Base-by-base conservation (phyloP, 2,329 filamentous ascomycete genomes). In the Hypoxylon sp. region DNA sequence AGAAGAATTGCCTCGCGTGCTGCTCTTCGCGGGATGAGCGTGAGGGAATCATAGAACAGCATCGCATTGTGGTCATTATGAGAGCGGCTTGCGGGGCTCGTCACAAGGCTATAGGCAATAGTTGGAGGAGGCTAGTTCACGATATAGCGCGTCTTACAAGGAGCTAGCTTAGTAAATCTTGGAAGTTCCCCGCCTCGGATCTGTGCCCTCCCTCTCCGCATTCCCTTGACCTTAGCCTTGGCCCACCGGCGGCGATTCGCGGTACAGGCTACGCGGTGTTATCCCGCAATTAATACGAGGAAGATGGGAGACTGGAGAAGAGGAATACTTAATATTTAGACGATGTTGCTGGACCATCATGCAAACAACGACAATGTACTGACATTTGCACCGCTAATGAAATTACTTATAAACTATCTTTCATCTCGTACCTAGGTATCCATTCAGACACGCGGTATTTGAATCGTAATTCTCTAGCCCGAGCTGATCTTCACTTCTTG, bases 41-140 rank as follows among this genome's bases (percentile, higher is more conserved):
- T 26, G 43, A 30, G 6, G 17, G 51, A 49, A 37, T 7, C n/a
- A 26, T n/a, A 7, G 6, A 39, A 30, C n/a, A 15, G 48, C 64
- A 67, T 67, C 24, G 55, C 47, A 19, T 22, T 52, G 11, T 26
- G 24, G 26, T 56, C n/a, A 24, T 6, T 39, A 19, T 11, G 30
- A 15, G 22, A 5, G 8, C 11, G 44, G 20, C 20, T n/a, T 46
- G n/a, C 44, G 43, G 34, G 20, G 43, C 11, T 41, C n/a, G n/a
- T n/a, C 28, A 30, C 24, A 32, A 6, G n/a, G 3, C 41, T 2
- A 10, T 17, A 24, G 20, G 39, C 7, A 6, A 10, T 44, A 20
- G 20, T 44, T 44, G 20, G 41, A 10, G 19, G 17, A 43, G 15
- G 39, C n/a, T 34, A 28, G 19, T 30, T 49, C 5, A 49, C 24